Evolutionary conservation across 148 eudicot species (phyloP), one percentile per base, ranked within the genome.

Genomic region (Bassia scoparia): DNA sequence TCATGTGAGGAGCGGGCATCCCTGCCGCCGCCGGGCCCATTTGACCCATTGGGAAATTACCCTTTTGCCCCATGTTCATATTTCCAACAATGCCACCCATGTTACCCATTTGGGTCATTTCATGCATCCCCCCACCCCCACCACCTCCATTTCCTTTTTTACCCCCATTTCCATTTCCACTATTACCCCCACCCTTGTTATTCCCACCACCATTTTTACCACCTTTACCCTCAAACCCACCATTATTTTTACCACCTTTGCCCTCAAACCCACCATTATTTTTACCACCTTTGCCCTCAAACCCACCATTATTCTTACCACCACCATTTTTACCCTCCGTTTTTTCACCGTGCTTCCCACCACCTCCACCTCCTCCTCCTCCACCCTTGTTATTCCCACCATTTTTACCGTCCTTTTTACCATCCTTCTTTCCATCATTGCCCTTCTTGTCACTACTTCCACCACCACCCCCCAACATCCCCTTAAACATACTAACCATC

Each of bases 11-110:
- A 21, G 81, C 78, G 6, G 87, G 91, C 13, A 82, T 63, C 31
- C 97, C 94, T 37, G 84, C 84, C 0, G 77, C 86, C 0, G 90
- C 76, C 68, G 83, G 83, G 63, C 87, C 91, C 87, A 88, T 81
- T 54, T 67, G 87, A 29, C 84, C 87, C 87, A 84, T 80, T 62
- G 77, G 83, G 67, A 69, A 68, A 17, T 78, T 78, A 15, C 84
- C 88, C 86, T 85, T 82, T 60, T 76, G 89, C 41, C 83, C 77
- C 88, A 83, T 83, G 20, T 46, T 77, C 55, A 62, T 46, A 35
- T 71, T 69, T 44, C 84, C 85, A 56, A 80, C 80, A 26, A 69
- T 74, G 6, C 76, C 82, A 61, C 76, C 69, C 30, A 30, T 34
- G 44, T 14, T 11, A 4, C 31, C 65, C 77, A 70, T n/a, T n/a